phyloP scores from a whole-genome alignment of 331 rosid genomes.

The Dryas integrifolia region DNA sequence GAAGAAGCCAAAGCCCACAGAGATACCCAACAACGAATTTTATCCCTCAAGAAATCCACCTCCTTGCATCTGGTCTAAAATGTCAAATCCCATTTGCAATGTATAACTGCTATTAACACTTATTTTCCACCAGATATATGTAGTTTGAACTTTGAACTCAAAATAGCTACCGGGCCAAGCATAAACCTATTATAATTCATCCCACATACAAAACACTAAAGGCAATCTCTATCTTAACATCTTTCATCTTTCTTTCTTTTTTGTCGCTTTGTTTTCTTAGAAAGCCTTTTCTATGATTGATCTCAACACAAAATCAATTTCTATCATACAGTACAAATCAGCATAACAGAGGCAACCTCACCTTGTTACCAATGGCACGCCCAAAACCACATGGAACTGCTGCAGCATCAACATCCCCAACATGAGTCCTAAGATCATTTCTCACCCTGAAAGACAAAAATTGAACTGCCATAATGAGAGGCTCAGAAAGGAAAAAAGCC shows the following conservation, averaged over 20 bases:
- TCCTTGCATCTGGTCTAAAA: not conserved
- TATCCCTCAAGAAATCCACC: not conserved
- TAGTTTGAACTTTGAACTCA: constrained; percentile 5
- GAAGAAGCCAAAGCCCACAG: not conserved
- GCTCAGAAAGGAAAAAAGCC: not conserved
- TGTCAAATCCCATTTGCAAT: not conserved
- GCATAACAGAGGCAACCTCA: constrained; percentile 35
- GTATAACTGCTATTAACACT: not conserved
- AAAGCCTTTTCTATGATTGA: constrained; percentile 3
- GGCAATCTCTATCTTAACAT: not conserved
- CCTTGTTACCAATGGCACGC: constrained; percentile 98
- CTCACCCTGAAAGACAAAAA: constrained; percentile 68
- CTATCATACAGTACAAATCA: constrained; percentile 17
- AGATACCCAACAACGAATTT: not conserved
- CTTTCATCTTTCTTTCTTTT: not conserved
- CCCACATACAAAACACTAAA: not conserved
- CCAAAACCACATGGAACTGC: constrained; percentile 99
- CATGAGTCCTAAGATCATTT: constrained; percentile 55
- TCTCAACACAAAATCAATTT: not conserved
- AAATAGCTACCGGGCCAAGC: not conserved
- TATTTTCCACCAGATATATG: constrained; percentile 4
- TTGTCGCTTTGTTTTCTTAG: not conserved
- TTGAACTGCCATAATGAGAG: constrained; percentile 9
- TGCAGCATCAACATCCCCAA: constrained; percentile 95
- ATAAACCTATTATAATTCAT: constrained; percentile 3